These are phyloP conservation scores for Paramecium biaurelia DNA, from an alignment of 73 alveolate genomes.

Conservation along the genomic window DNA sequence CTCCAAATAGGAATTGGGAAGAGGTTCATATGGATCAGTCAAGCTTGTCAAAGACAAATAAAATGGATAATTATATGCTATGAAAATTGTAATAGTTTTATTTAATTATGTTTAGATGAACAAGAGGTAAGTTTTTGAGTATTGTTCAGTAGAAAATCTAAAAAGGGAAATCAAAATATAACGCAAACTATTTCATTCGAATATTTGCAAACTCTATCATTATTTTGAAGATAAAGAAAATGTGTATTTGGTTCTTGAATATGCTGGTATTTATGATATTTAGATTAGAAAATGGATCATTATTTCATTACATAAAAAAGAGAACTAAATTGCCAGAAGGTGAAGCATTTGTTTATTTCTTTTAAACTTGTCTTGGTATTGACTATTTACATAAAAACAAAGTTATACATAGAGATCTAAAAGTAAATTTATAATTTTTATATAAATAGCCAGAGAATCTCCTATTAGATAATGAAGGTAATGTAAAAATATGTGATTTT, in stretches of 20 bases:
- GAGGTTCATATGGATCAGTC: conserved; percentile 61
- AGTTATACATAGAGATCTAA: conserved; percentile 79
- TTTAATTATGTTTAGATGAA: conserved; percentile 33
- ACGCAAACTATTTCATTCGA: conserved; percentile 89
- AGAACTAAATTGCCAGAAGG: conserved; percentile 46
- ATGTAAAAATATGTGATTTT: conserved; percentile 64
- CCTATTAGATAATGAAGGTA: conserved; percentile 50
- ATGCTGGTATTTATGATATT: conserved; percentile 65
- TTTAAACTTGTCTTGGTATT: conserved; percentile 72
- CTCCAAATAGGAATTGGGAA: conserved; percentile 35
- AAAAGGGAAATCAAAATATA: conserved; percentile 91
- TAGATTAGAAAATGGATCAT: conserved; percentile 45
- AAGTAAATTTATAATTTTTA: neutral
- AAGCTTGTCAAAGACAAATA: conserved; percentile 49
- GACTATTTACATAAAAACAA: conserved; percentile 78
- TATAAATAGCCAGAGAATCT: conserved; percentile 57
- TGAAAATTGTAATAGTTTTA: conserved; percentile 45
- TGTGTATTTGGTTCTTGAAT: conserved; percentile 84
- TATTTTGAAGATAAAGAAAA: conserved; percentile 96
- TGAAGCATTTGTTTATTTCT: conserved; percentile 80
- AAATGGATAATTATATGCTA: conserved; percentile 35
- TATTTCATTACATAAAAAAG: conserved; percentile 41
- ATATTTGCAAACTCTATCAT: conserved; percentile 88
- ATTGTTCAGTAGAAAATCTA: conserved; percentile 78
- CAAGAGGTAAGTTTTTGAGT: conserved; percentile 48